phyloP scores from a whole-genome alignment of 345 rosid species.

The Brassica juncea region DNA sequence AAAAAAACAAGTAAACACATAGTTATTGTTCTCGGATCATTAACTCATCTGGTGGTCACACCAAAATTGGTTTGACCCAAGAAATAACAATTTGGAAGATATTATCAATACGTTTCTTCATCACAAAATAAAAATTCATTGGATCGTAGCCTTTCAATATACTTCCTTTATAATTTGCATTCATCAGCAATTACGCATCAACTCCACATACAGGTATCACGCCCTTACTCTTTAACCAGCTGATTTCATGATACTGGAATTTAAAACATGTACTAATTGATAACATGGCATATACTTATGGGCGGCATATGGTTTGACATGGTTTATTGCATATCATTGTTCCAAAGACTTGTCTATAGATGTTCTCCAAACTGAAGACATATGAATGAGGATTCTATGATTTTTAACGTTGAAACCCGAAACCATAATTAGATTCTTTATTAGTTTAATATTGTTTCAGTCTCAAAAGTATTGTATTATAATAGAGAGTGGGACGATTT shows the following conservation, averaged over 20 bases:
- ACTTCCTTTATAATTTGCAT: not conserved
- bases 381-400: slow-evolving; percentile 40
- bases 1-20: not conserved
- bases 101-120: not conserved
- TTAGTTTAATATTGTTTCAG: slow-evolving; percentile 12
- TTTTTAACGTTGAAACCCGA: slow-evolving; percentile 38
- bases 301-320: slow-evolving; percentile 41
- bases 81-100: not conserved
- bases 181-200: not conserved
- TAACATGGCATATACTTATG: slow-evolving; percentile 2
- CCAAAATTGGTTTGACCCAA: not conserved
- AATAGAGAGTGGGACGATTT: slow-evolving; percentile 36
- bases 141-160: not conserved
- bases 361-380: slow-evolving; percentile 42
- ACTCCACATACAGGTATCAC: not conserved
- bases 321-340: slow-evolving; percentile 37
- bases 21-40: not conserved
- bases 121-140: not conserved
- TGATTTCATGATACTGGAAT: not conserved
- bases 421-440: slow-evolving; percentile 32
- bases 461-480: slow-evolving; percentile 32
- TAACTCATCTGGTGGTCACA: too few relatives aligned
- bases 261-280: not conserved
- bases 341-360: slow-evolving; percentile 39
- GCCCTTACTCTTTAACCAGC: not conserved